Evolutionary conservation across 1,284 basidiomycete species (phyloP), one percentile per base, ranked within the genome.

Genomic region (Irpex lacteus): DNA sequence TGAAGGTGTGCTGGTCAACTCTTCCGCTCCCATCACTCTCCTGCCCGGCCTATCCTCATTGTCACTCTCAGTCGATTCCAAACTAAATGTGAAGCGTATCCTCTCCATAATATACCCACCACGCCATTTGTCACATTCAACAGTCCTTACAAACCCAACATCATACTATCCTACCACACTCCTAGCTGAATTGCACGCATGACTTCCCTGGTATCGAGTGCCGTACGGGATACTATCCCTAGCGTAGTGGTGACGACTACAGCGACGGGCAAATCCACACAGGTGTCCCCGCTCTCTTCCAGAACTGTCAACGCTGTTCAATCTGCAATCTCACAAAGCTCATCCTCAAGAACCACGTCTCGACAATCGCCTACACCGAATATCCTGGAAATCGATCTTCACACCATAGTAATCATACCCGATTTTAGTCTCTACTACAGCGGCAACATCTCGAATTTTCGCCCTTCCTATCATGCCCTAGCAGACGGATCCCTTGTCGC

Each of bases 401-500:
- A 80, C 9, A 87, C 85, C 0, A 75, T 79, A 6, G 60, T 88
- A 52, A 74, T 81, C 59, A 82, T 89, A 32, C 75, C 80, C 2
- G 76, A 87, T 70, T 86, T 81, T 71, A 62, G 73, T 63, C 72
- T 72, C 8, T 85, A 77, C 73, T 86, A 85, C 69, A 61, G 72
- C 37, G 32, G 19, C 55, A 70, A 71, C 1, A 78, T 84, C 57
- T 61, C 73, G 9, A 73, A 80, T 21, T 88, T 87, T 63, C 73
- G 72, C 34, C 85, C 86, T 1, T 66, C 73, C 13, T 88, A 86
- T 70, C 67, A 74, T 34, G 70, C 82, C n/a, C 77, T 84, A 36
- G 68, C 71, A 7, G 87, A 89, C 70, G 87, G 86, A 26, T 87
- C 87, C n/a, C 81, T 89, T 47, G 67, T 88, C 18, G 78, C 86